phyloP scores from a whole-genome alignment of 1,284 basidiomycete species.

The Pseudozyma hubeiensis region DNA sequence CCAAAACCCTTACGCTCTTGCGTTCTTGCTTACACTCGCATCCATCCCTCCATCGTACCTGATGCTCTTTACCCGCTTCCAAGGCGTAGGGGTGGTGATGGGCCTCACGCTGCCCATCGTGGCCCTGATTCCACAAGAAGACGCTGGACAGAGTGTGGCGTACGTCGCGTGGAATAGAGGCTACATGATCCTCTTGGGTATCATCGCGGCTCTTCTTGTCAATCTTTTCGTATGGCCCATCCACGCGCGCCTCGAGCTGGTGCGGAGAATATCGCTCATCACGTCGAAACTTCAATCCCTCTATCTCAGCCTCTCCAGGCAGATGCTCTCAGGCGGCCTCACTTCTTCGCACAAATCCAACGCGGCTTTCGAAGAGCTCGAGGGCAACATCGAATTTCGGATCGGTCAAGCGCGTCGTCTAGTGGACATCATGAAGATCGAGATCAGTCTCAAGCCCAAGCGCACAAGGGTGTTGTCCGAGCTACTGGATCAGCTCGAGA shows the following conservation, averaged over 20 bases:
- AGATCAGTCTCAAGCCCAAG: slow-evolving; percentile 71
- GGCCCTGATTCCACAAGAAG: slow-evolving; percentile 70
- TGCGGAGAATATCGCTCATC: slow-evolving; percentile 43
- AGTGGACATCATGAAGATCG: slow-evolving; percentile 64
- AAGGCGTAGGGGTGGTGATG: slow-evolving; percentile 70
- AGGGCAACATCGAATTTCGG: slow-evolving; percentile 65
- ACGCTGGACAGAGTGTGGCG: slow-evolving; percentile 36
- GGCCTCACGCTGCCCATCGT: slow-evolving; percentile 66
- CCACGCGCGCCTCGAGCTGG: slow-evolving; percentile 59
- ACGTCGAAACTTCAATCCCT: slow-evolving; percentile 52
- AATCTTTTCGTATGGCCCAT: slow-evolving; percentile 63
- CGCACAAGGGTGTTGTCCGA: slow-evolving; percentile 70
- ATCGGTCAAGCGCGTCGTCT: slow-evolving; percentile 69
- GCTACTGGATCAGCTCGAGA: slow-evolving; percentile 69
- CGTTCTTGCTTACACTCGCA: slow-evolving; percentile 68
- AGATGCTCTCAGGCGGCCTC: slow-evolving; percentile 55
- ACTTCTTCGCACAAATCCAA: slow-evolving; percentile 32
- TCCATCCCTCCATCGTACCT: slow-evolving; percentile 69
- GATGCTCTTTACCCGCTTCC: slow-evolving; percentile 66
- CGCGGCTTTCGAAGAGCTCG: slow-evolving; percentile 48
- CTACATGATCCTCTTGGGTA: slow-evolving; percentile 63
- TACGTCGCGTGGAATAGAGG: slow-evolving; percentile 55
- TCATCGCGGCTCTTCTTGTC: slow-evolving; percentile 59
- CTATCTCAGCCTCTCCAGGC: slow-evolving; percentile 60
- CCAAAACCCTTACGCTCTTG: slow-evolving; percentile 70